phyloP scores from a whole-genome alignment of 2,329 filamentous ascomycete genomes.

The Coleophoma crateriformis region DNA sequence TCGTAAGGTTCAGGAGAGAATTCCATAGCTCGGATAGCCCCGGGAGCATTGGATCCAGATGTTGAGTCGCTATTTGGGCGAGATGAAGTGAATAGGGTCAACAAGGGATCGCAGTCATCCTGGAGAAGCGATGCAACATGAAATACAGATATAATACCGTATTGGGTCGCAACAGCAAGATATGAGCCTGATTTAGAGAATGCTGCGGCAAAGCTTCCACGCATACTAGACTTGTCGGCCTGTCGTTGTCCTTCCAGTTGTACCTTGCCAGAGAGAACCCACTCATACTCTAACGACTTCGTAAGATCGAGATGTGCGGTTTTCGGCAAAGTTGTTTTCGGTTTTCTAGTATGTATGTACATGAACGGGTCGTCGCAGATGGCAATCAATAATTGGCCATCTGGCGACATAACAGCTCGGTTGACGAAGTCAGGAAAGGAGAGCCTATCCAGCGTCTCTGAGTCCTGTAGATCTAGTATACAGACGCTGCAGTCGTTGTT shows the following conservation, averaged over 20 bases:
- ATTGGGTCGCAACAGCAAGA: slow-evolving; percentile 73
- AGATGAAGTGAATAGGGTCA: slow-evolving; percentile 75
- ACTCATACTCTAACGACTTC: slow-evolving; percentile 32
- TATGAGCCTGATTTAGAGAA: slow-evolving; percentile 69
- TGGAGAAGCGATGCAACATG: slow-evolving; percentile 46
- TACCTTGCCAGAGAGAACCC: slow-evolving; percentile 45
- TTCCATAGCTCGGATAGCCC: slow-evolving; percentile 83
- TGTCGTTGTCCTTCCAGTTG: slow-evolving; percentile 53
- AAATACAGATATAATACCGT: slow-evolving; percentile 73
- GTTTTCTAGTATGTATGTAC: slow-evolving; percentile 67
- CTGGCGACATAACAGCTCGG: slow-evolving; percentile 86
- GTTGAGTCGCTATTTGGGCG: slow-evolving; percentile 53
- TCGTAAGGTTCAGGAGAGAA: slow-evolving; percentile 90
- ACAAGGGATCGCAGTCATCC: slow-evolving; percentile 50
- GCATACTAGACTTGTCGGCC: slow-evolving; percentile 47
- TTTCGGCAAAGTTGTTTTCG: slow-evolving; percentile 12
- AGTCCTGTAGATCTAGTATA: slow-evolving; percentile 69
- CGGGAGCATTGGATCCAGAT: slow-evolving; percentile 33
- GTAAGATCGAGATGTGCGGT: slow-evolving; percentile 17
- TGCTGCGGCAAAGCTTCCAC: slow-evolving; percentile 71
- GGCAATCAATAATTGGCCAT: slow-evolving; percentile 73
- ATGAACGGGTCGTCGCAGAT: slow-evolving; percentile 84
- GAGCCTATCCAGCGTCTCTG: slow-evolving; percentile 63
- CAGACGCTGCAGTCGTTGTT: slow-evolving; percentile 92
- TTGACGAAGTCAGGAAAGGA: slow-evolving; percentile 84